Conservation (phyloP, 2,329 filamentous ascomycete species). For the Rasamsonia emersonii region DNA sequence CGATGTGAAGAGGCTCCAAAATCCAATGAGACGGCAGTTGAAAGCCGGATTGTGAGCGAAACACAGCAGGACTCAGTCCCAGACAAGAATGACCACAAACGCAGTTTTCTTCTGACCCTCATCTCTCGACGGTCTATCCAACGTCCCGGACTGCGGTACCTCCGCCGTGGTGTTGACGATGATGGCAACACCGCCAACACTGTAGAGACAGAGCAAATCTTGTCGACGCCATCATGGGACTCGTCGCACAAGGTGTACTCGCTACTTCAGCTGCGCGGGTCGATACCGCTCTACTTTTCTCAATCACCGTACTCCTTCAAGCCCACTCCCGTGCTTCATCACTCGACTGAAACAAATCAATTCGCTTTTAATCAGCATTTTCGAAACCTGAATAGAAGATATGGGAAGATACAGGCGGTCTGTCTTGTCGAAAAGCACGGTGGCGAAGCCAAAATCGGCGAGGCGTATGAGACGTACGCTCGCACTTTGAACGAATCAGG, state of each 20-base stretch:
- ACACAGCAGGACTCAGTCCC: slow-evolving; percentile 22
- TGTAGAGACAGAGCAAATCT: slow-evolving; percentile 91
- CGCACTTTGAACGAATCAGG: slow-evolving; percentile 57
- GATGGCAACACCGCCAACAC: slow-evolving; percentile 80
- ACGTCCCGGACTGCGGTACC: slow-evolving; percentile 78
- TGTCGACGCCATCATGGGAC: slow-evolving; percentile 63
- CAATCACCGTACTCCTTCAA: slow-evolving; percentile 92
- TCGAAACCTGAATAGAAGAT: slow-evolving; percentile 55
- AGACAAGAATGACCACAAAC: slow-evolving; percentile 19
- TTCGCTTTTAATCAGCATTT: slow-evolving; percentile 75
- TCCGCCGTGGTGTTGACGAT: slow-evolving; percentile 84
- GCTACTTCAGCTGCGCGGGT: slow-evolving; percentile 80
- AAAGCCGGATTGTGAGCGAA: slow-evolving; percentile 35
- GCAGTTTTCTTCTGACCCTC: slow-evolving; percentile 69
- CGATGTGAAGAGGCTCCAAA: slow-evolving; percentile 9
- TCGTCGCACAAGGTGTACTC: slow-evolving; percentile 59
- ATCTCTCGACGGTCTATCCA: slow-evolving; percentile 84
- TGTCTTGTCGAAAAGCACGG: slow-evolving; percentile 85
- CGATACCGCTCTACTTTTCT: slow-evolving; percentile 90
- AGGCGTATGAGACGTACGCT: slow-evolving; percentile 63
- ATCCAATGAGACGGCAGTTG: slow-evolving; percentile 12
- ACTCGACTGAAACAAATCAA: slow-evolving; percentile 71
- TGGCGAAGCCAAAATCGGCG: slow-evolving; percentile 69
- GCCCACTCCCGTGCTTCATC: slow-evolving; percentile 71
- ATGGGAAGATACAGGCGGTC: slow-evolving; percentile 68